phyloP scores from a whole-genome alignment of 2,329 filamentous ascomycete genomes.

The Graphilbum fragrans region DNA sequence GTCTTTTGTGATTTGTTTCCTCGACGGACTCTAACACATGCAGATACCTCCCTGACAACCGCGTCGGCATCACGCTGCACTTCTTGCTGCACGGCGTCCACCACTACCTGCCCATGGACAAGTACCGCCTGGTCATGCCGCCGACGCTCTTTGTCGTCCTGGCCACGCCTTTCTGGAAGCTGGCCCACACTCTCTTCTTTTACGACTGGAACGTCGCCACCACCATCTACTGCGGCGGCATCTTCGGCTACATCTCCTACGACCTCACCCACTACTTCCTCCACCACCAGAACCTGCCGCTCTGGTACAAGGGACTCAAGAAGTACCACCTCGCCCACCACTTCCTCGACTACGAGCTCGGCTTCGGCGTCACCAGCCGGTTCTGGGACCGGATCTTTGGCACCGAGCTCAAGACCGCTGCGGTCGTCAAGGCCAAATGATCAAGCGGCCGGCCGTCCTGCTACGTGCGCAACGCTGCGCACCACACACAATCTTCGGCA shows the following conservation, averaged over 20 bases:
- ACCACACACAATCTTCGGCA: background rate
- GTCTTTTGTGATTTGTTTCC: background rate
- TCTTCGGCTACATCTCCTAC: slow-evolving; percentile 94
- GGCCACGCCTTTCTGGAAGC: slow-evolving; percentile 81
- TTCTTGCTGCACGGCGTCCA: slow-evolving; percentile 95
- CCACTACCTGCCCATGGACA: slow-evolving; percentile 99
- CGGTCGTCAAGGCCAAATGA: slow-evolving; percentile 21
- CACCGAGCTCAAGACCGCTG: slow-evolving; percentile 51
- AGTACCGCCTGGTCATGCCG: slow-evolving; percentile 93
- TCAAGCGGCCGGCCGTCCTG: background rate
- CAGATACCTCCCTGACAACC: slow-evolving; percentile 83
- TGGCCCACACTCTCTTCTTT: slow-evolving; percentile 71
- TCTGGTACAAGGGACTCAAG: slow-evolving; percentile 86
- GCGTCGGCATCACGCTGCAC: slow-evolving; percentile 73
- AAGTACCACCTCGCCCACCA: slow-evolving; percentile 97
- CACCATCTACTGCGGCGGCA: slow-evolving; percentile 73
- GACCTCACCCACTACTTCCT: slow-evolving; percentile 98
- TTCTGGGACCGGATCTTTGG: slow-evolving; percentile 95
- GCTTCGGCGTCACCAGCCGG: slow-evolving; percentile 89
- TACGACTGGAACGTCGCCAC: slow-evolving; percentile 76
- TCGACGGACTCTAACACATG: background rate
- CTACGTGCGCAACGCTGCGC: background rate
- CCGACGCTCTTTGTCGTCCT: slow-evolving; percentile 76
- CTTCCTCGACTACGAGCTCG: slow-evolving; percentile 95
- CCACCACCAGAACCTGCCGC: slow-evolving; percentile 83